Evolutionary conservation across 116 monocot species (phyloP), one percentile per base, ranked within the genome.

Genomic region (Posidonia oceanica): DNA sequence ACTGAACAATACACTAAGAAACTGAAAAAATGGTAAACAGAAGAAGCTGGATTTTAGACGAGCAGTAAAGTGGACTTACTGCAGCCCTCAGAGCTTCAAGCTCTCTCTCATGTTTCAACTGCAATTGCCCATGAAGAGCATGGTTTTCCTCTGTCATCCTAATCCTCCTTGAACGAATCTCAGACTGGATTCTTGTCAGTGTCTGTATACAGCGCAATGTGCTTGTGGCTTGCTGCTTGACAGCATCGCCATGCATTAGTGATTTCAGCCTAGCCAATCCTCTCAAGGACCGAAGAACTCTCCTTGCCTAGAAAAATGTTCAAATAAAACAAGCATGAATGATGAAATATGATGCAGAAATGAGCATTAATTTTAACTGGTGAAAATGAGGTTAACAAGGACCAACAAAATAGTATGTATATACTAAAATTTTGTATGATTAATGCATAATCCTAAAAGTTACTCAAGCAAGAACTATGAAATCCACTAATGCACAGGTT

Each of bases 91-190:
- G 37, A 52, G 81, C 81, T 36, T 94, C 90, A 42, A 85, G 81
- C 59, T 90, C 94, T 66, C 77, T 72, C 61, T 84, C 84, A 73
- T 78, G 78, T 59, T 87, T 87, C 16, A 94, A 77, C 44, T 87
- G 83, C 54, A 94, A 73, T 59, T 90, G 94, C 5, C 82, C 75
- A 39, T 94, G 94, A 64, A 94, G 75, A 61, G 90, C 83, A 74
- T 85, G 94, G 63, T 85, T 90, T 61, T 94, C 89, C 73, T 94
- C 94, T 10, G 74, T 72, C 94, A 90, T 94, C 61, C 80, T 83
- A 36, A 90, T 72, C 62, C 94, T 84, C 72, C 94, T 84, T 10
- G 83, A 75, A 2, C 82, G 83, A 39, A 94, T 83, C 74, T 94
- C 87, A 52, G 89, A 75, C 62, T 94, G 94, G 69, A 94, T 78